phyloP scores from a whole-genome alignment of 148 eudicot genomes.

The Chenopodium quinoa region DNA sequence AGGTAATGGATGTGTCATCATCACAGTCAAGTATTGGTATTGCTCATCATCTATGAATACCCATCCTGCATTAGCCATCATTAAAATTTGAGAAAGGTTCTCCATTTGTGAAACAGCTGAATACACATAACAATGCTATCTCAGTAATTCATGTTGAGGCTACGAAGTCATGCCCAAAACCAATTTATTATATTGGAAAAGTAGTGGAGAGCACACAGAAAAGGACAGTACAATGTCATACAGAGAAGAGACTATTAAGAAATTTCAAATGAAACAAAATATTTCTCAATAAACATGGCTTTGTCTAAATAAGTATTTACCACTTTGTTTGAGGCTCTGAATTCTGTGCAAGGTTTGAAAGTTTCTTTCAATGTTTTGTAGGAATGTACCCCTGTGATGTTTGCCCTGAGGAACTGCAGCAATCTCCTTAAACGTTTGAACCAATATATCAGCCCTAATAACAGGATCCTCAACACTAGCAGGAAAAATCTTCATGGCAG shows the following conservation, averaged over 20 bases:
- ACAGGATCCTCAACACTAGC: constrained; percentile 85
- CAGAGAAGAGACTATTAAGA: background rate
- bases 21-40: constrained; percentile 50
- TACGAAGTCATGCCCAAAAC: background rate
- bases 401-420: constrained; percentile 48
- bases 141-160: background rate
- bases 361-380: constrained; percentile 63
- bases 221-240: background rate
- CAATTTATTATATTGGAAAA: background rate
- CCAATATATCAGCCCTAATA: constrained; percentile 81
- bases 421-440: constrained; percentile 79
- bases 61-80: constrained; percentile 64
- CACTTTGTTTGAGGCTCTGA: constrained; percentile 53
- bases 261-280: background rate
- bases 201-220: background rate
- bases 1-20: constrained; percentile 43
- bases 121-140: background rate
- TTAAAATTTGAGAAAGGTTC: background rate
- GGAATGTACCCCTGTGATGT: constrained; percentile 50
- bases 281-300: background rate
- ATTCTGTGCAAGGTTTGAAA: constrained; percentile 57
- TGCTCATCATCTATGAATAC: constrained; percentile 71
- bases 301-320: constrained; percentile 31
- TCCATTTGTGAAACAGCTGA: background rate
- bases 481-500: constrained; percentile 80